Evolutionary conservation across 2,329 filamentous ascomycete genomes (phyloP).

Genomic region (Apiospora rasikravindrae): DNA sequence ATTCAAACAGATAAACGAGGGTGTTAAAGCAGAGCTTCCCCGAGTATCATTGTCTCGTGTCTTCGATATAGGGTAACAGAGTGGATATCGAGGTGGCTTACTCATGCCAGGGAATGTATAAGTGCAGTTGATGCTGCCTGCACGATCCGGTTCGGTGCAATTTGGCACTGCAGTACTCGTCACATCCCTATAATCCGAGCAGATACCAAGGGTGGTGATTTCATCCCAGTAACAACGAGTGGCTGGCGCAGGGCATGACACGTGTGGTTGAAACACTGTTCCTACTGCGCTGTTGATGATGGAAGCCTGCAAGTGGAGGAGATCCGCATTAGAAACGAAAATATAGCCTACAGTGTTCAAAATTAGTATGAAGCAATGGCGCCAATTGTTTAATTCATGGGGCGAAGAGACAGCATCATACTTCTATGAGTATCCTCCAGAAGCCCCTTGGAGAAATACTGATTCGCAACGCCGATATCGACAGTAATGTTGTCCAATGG

Average conservation of each 20-base stretch:
- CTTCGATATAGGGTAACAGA: too few relatives aligned
- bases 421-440: slow-evolving; percentile 8
- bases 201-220: not conserved
- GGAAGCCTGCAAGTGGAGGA: not conserved
- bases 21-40: not conserved
- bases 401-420: not conserved
- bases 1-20: not conserved
- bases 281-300: not conserved
- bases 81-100: too few relatives aligned
- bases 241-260: not conserved
- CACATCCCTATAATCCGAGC: not conserved
- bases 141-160: not conserved
- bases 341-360: not conserved
- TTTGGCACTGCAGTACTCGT: not conserved
- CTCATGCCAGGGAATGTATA: not conserved
- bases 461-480: not conserved
- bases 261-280: not conserved
- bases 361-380: not conserved
- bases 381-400: not conserved
- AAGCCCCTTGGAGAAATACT: slow-evolving; percentile 21
- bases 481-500: slow-evolving; percentile 22
- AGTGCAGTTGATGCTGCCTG: not conserved
- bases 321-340: not conserved
- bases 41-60: too few relatives aligned
- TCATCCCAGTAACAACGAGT: not conserved